Evolutionary conservation across 139 green algal genomes (phyloP), one percentile per base, ranked within the genome.

Genomic region (Chlorella sp.): DNA sequence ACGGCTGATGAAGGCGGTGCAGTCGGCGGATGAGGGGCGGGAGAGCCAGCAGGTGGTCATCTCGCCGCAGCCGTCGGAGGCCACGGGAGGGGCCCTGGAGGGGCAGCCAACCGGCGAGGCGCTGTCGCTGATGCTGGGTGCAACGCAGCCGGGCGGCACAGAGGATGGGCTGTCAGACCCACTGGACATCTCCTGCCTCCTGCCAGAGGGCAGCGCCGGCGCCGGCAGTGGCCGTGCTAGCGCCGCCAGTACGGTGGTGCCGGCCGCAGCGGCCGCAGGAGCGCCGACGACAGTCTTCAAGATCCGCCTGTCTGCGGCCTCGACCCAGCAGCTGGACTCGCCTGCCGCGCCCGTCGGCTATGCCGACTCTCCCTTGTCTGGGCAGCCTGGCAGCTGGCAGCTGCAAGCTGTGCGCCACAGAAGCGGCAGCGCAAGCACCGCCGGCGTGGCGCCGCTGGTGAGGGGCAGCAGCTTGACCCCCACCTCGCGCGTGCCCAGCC

Each of bases 31-130:
- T 28, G 84, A 60, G 24, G 24, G 61, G 15, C 26, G 24, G 0
- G 30, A 80, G 22, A 15, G 40, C 39, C 39, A 15, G 36, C 39
- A 48, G 66, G 68, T 81, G 22, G 84, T 88, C 48, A 57, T 57
- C 37, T 88, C 66, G 28, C 84, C 66, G 68, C 84, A 88, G 61
- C 22, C 22, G 22, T 78, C 64, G 28, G 83, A 87, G 32, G 16
- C 18, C 64, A 71, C 40, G 40, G 78, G 26, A 32, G 78, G 40
- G 40, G 18, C 57, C n/a, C 22, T 57, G 60, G 34, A 9, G 30
- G 32, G 30, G 2, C 9, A 14, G 0, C 21, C 77, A 28, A 30
- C 79, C 1, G 42, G 12, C 11, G 79, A 85, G 21, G 79, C 42
- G 12, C 2, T 68, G 79, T 16, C 48, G 0, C 79, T 85, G 42